Evolutionary conservation across 345 rosid species (phyloP), one percentile per base, ranked within the genome.

Genomic region (Triadica sebifera): DNA sequence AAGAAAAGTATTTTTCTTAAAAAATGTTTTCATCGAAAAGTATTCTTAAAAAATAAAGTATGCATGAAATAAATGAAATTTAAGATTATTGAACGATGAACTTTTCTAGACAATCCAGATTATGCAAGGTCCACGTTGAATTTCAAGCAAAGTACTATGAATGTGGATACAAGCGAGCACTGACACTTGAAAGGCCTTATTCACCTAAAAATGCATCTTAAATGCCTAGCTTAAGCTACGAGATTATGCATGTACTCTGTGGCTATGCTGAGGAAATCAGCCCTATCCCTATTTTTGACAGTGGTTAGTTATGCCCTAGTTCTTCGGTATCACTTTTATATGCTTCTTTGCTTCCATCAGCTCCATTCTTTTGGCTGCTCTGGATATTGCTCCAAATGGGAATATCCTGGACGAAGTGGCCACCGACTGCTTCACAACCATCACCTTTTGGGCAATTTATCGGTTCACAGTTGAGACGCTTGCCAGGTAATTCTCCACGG

Each of bases 221-320:
- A 49, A 39, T 19, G 22, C 29, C 50, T 39, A 64, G 50, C 6
- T n/a, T 19, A 39, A 8, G 50, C 29, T 64, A 39, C 24, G 6
- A 41, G 22, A 13, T 49, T 39, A 41, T 19, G 0, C 16, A 24
- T 29, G 38, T 10, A 25, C 13, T 47, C n/a, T n/a, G n/a, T n/a
- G n/a, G n/a, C 63, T 57, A 43, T 55, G 55, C 74, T 5, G 22
- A 37, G 55, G 62, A 69, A 69, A 53, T 24, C 24, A 69, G 19
- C 47, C 29, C 17, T 34, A 39, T 6, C 43, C n/a, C 11, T 8
- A 57, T 7, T 24, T 34, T 58, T 71, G 56, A 45, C 55, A 51
- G 53, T 71, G 56, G 29, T 59, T 46, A 60, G 38, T 47, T 46
- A 15, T 46, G 39, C 41, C 25, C 65, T 53, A 41, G 7, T 8